These are phyloP conservation scores for Amaranthus cruentus DNA, from an alignment of 148 eudicot genomes.

Conservation along the genomic window DNA sequence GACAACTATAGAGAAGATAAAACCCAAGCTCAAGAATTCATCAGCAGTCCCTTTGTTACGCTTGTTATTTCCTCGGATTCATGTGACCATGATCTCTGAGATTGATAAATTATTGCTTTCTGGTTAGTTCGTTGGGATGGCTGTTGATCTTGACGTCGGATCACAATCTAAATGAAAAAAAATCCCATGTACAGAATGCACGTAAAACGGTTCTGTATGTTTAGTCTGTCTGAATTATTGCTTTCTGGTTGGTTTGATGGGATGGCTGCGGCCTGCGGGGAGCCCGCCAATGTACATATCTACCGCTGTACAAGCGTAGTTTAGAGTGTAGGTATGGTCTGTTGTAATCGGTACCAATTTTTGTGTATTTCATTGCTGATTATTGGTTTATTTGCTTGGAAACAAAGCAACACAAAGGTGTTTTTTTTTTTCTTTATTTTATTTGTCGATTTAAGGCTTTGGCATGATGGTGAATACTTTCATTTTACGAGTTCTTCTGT, in stretches of 20 bases:
- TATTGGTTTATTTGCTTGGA: too few relatives aligned
- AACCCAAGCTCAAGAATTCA: slow-evolving; percentile 28
- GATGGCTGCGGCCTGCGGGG: not conserved
- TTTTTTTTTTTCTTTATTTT: too few relatives aligned
- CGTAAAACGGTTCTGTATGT: not conserved
- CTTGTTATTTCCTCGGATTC: slow-evolving; percentile 64
- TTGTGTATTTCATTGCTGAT: too few relatives aligned
- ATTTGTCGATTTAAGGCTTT: too few relatives aligned
- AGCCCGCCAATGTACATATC: not conserved
- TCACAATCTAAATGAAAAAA: not conserved
- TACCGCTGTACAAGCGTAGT: not conserved
- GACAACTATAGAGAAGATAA: slow-evolving; percentile 41
- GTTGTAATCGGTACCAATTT: not conserved
- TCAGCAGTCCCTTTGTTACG: slow-evolving; percentile 56
- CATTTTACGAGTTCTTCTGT: too few relatives aligned
- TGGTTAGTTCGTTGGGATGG: slow-evolving; percentile 6
- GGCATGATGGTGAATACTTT: too few relatives aligned
- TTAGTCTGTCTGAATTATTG: too few relatives aligned
- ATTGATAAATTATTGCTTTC: slow-evolving; percentile 37
- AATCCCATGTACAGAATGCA: not conserved
- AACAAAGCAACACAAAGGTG: too few relatives aligned
- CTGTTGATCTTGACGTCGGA: not conserved
- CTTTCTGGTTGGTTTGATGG: too few relatives aligned
- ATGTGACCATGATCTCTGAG: slow-evolving; percentile 43
- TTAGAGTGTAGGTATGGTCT: not conserved